Conservation (phyloP, 2,329 filamentous ascomycete genomes). For the Diaporthe sp. region DNA sequence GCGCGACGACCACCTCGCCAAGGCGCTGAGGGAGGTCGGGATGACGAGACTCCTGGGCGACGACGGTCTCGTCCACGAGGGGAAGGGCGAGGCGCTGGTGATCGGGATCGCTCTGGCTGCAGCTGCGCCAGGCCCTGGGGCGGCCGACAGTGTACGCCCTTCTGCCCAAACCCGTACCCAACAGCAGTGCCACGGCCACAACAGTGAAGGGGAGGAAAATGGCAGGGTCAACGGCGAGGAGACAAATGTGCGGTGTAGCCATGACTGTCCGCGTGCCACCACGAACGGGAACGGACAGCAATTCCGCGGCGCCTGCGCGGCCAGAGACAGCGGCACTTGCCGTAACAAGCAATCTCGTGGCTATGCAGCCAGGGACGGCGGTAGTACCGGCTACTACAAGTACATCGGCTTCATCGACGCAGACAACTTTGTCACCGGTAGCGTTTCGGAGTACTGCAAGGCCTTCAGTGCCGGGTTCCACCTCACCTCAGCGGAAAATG, state of each 20-base stretch:
- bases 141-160: background rate
- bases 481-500: conserved; percentile 41
- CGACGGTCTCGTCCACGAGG: conserved; percentile 44
- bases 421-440: conserved; percentile 48
- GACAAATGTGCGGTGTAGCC: conserved; percentile 9
- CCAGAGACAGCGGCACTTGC: conserved; percentile 12
- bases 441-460: conserved; percentile 50
- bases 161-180: conserved; percentile 23
- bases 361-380: background rate
- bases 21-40: conserved; percentile 42
- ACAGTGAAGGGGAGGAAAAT: conserved; percentile 20
- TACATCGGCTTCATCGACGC: conserved; percentile 52
- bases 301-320: background rate
- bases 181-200: conserved; percentile 5
- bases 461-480: conserved; percentile 49
- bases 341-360: conserved; percentile 17
- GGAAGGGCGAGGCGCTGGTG: conserved; percentile 51
- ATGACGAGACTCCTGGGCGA: conserved; percentile 43
- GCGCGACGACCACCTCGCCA: conserved; percentile 44
- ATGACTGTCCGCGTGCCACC: background rate
- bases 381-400: conserved; percentile 35
- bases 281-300: conserved; percentile 6
- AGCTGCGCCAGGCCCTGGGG: conserved; percentile 33
- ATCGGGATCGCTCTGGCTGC: conserved; percentile 48
- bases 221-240: conserved; percentile 6